Percentiles rank a stretch among this genome's conserved stretches.
Conservation (phyloP, 345 rosid genomes). For the Pugionium dolabratum region DNA sequence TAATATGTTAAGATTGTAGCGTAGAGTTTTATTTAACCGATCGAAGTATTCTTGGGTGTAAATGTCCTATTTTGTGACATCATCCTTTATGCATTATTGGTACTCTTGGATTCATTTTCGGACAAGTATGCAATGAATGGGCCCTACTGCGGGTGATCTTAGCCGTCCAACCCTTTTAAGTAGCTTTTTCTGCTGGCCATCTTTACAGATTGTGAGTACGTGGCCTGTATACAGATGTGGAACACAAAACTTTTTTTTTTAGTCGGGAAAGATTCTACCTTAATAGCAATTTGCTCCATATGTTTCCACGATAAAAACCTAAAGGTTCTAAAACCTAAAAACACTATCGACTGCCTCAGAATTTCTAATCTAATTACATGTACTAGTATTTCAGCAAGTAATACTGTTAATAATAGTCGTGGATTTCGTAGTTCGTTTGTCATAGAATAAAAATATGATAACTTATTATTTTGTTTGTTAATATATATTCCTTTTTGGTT, state of each 20-base stretch:
- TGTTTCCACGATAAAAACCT: neutral
- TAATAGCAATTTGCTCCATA: neutral
- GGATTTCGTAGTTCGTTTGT: neutral
- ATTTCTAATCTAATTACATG: neutral
- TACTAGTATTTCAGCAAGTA: neutral
- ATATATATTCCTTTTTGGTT: no score
- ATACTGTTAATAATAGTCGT: neutral
- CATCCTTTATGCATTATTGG: conserved; percentile 8
- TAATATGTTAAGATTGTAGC: no score
- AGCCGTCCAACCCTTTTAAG: conserved; percentile 31
- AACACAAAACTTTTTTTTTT: no score
- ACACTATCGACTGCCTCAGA: no score
- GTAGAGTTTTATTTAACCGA: no score
- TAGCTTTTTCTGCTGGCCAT: conserved; percentile 33
- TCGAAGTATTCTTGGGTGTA: no score
- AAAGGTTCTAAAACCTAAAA: no score
- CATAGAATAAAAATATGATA: no score
- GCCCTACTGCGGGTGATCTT: conserved; percentile 9
- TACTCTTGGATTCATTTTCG: neutral
- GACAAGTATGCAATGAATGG: neutral
- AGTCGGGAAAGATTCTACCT: no score
- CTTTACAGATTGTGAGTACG: conserved; percentile 19
- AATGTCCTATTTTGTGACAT: neutral
- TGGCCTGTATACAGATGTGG: neutral
- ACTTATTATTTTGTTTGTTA: neutral